Evolutionary conservation across 2,329 filamentous ascomycete species (phyloP).

Genomic region (Stagonosporopsis vannaccii): DNA sequence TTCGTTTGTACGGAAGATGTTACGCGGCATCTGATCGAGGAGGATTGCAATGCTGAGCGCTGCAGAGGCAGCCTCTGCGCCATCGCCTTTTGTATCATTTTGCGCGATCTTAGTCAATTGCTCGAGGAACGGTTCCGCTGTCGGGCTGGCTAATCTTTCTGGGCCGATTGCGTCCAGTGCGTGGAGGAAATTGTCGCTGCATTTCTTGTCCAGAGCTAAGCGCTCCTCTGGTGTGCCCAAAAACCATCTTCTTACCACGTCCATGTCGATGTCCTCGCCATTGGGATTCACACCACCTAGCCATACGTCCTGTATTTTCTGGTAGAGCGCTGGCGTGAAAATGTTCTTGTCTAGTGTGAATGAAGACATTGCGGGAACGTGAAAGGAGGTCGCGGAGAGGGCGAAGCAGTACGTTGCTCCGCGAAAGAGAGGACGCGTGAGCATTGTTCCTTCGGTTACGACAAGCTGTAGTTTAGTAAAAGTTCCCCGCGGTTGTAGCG

Average conservation of each 20-base stretch:
- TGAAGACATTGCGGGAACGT: constrained; percentile 39
- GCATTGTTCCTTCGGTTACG: constrained; percentile 4
- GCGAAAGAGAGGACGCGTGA: constrained; percentile 10
- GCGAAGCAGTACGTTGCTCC: constrained; percentile 11
- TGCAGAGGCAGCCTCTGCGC: constrained; percentile 41
- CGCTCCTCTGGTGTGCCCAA: constrained; percentile 42
- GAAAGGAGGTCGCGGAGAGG: constrained; percentile 7
- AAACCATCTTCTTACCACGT: constrained; percentile 50
- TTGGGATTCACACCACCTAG: constrained; percentile 44
- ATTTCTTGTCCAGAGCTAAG: constrained; percentile 47
- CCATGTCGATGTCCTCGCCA: constrained; percentile 33
- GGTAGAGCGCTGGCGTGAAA: constrained; percentile 52
- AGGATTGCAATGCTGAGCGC: constrained; percentile 63
- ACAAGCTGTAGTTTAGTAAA: neutral
- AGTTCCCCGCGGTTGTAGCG: constrained; percentile 2
- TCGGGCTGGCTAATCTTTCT: constrained; percentile 38
- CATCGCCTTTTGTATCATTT: constrained; percentile 25
- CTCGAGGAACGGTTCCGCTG: constrained; percentile 47
- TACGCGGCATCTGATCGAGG: constrained; percentile 69
- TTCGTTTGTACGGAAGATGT: constrained; percentile 61
- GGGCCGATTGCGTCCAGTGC: constrained; percentile 52
- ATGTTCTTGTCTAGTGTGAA: constrained; percentile 48
- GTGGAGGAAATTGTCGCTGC: constrained; percentile 40
- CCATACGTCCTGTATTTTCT: constrained; percentile 48
- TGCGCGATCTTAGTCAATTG: constrained; percentile 37